phyloP scores from a whole-genome alignment of 169 alveolate species.

The Plasmodium adleri region DNA sequence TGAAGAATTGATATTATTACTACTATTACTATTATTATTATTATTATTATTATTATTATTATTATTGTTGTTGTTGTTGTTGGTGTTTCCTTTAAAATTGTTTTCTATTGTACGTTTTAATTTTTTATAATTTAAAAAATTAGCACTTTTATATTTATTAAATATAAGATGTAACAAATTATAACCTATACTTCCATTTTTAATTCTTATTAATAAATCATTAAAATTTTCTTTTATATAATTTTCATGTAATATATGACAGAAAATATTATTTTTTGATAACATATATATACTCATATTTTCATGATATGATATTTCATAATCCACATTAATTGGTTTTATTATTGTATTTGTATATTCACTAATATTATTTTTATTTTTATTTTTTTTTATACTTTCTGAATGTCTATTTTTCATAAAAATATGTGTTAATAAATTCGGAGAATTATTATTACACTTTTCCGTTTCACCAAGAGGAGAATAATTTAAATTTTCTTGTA shows the following conservation, averaged over 20 bases:
- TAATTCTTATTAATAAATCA: constrained; percentile 53
- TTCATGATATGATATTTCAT: constrained; percentile 50
- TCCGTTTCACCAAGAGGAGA: constrained; percentile 2
- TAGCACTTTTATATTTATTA: constrained; percentile 68
- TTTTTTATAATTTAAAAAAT: constrained; percentile 41
- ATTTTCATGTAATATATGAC: constrained; percentile 66
- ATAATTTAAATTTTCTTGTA: constrained; percentile 64
- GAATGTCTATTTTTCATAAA: background rate
- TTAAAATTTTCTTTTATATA: constrained; percentile 55
- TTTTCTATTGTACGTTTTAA: constrained; percentile 17
- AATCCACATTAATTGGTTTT: constrained; percentile 61
- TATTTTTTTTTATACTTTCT: constrained; percentile 10
- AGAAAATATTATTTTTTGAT: constrained; percentile 62
- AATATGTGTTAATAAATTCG: constrained; percentile 48
- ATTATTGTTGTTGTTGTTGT: no score
- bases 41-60: background rate
- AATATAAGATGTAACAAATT: constrained; percentile 43
- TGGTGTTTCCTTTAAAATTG: background rate
- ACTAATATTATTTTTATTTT: background rate
- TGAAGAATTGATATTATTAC: no score
- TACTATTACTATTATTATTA: background rate
- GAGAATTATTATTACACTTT: background rate
- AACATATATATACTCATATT: constrained; percentile 47
- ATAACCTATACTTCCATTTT: constrained; percentile 70
- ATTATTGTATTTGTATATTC: no score